phyloP scores from a whole-genome alignment of 2,329 filamentous ascomycete genomes.

The Colletotrichum incanum region DNA sequence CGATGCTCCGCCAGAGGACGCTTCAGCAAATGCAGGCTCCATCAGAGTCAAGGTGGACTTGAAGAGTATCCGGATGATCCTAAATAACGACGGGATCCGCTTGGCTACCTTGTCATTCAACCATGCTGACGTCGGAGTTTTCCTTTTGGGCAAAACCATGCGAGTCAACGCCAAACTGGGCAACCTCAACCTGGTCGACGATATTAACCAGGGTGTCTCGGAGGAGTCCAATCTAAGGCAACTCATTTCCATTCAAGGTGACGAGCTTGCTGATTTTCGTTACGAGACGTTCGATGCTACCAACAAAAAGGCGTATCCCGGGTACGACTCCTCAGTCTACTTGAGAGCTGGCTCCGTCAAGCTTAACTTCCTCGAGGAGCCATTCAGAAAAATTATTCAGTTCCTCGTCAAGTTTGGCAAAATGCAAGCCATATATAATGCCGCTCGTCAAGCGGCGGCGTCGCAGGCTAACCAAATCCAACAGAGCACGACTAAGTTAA shows the following conservation, averaged over 20 bases:
- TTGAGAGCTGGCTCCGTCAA: conserved; percentile 95
- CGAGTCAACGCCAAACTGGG: conserved; percentile 89
- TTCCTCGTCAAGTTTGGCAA: conserved; percentile 99
- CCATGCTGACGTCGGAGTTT: conserved; percentile 92
- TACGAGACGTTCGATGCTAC: conserved; percentile 94
- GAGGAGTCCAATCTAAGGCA: conserved; percentile 86
- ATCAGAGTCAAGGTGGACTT: conserved; percentile 95
- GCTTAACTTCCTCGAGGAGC: conserved; percentile 96
- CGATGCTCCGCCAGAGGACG: conserved; percentile 30
- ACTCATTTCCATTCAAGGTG: conserved; percentile 93
- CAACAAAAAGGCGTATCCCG: conserved; percentile 82
- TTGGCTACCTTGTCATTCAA: conserved; percentile 94
- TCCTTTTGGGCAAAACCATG: conserved; percentile 89
- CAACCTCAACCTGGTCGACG: conserved; percentile 90
- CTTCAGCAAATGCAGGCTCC: conserved; percentile 71
- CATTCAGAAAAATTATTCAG: conserved; percentile 97
- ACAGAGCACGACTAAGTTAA: conserved; percentile 89
- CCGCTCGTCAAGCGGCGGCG: conserved; percentile 92
- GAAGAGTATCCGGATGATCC: conserved; percentile 91
- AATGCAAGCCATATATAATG: conserved; percentile 99
- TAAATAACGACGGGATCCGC: conserved; percentile 98
- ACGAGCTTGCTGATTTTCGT: conserved; percentile 95
- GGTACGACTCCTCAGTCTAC: conserved; percentile 93
- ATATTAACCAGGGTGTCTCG: conserved; percentile 91
- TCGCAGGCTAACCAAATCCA: conserved; percentile 95